Percentiles rank a stretch among this genome's conserved stretches.
phyloP scores from a whole-genome alignment of 176 grass and related monocot species.

The Lolium multiflorum region DNA sequence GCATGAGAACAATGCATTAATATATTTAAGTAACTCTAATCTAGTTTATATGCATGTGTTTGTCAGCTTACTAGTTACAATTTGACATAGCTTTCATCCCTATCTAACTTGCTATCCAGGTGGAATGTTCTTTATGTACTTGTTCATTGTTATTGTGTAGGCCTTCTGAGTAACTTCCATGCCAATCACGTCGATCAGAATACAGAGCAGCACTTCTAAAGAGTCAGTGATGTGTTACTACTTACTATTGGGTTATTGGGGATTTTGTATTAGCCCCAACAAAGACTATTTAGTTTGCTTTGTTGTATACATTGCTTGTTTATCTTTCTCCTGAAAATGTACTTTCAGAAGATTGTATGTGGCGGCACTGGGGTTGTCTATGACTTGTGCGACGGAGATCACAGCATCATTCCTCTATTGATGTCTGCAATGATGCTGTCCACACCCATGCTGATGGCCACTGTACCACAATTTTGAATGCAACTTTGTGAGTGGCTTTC shows the following conservation, averaged over 20 bases:
- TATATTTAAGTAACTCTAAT: neutral
- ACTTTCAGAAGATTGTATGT: slow-evolving; percentile 11
- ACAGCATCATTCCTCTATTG: neutral
- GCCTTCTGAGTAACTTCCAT: slow-evolving; percentile 39
- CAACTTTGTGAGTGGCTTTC: neutral
- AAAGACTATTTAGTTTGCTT: slow-evolving; percentile 39
- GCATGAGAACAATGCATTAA: neutral
- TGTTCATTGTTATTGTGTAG: slow-evolving; percentile 65
- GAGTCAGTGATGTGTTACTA: slow-evolving; percentile 57
- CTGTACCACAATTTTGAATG: neutral
- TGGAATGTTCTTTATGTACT: slow-evolving; percentile 57
- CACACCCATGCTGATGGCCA: neutral
- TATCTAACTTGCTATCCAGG: slow-evolving; percentile 48
- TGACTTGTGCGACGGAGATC: neutral
- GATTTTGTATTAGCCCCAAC: slow-evolving; percentile 74
- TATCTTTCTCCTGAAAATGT: neutral
- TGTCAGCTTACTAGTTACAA: neutral
- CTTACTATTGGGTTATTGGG: slow-evolving; percentile 61
- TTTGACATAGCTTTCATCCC: neutral
- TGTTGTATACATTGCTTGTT: neutral
- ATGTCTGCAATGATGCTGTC: neutral
- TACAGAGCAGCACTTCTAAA: slow-evolving; percentile 43
- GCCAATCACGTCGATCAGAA: slow-evolving; percentile 28
- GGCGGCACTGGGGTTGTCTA: neutral
- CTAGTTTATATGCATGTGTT: neutral